Base-by-base conservation (phyloP, 169 alveolate species). In the Babesia caballi region DNA sequence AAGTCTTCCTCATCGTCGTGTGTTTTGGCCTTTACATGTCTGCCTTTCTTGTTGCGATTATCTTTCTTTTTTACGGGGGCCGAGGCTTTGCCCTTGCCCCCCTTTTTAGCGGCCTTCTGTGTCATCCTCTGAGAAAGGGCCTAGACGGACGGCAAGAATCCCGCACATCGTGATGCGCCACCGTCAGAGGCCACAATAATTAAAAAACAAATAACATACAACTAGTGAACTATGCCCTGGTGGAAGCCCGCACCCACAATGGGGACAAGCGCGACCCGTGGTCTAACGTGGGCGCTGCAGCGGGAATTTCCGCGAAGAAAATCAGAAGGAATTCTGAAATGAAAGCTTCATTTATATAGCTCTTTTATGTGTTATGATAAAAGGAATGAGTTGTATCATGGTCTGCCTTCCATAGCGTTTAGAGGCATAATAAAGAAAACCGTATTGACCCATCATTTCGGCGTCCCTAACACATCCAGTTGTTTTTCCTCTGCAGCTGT, bases 1-100 rank as follows among this genome's bases (percentile, higher is more conserved):
- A 78, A 41, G 28, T 78, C 82, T 11, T 59, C 63, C 35, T 78
- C 87, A 15, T 54, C 69, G 25, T 68, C 77, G 19, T 59, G 57
- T 11, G 36, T 6, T 30, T 59, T 68, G 7, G 30, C 19, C 46
- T 78, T 78, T 23, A 63, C 30, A 32, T 57, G n/a, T 6, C 47
- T 23, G 21, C 63, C 66, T 38, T 74, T 71, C 21, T 63, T 63
- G 50, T 49, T 63, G 63, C 51, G 71, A 36, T 71, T 25, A 8
- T 51, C 44, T 9, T 56, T 40, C 25, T 68, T 69, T 47, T 66
- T 68, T 9, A 59, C 19, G n/a, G 46, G 17, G 15, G 42, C 49
- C 49, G 44, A 36, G 73, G 73, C 73, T 49, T 53, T 50, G 49
- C 61, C 58, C 17, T 36, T 27, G 12, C 52, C 61, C 21, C 73